Percentiles rank a stretch among this genome's conserved stretches.
These are phyloP conservation scores for Arthroderma uncinatum DNA, from an alignment of 2,329 filamentous ascomycete genomes.

Conservation along the genomic window DNA sequence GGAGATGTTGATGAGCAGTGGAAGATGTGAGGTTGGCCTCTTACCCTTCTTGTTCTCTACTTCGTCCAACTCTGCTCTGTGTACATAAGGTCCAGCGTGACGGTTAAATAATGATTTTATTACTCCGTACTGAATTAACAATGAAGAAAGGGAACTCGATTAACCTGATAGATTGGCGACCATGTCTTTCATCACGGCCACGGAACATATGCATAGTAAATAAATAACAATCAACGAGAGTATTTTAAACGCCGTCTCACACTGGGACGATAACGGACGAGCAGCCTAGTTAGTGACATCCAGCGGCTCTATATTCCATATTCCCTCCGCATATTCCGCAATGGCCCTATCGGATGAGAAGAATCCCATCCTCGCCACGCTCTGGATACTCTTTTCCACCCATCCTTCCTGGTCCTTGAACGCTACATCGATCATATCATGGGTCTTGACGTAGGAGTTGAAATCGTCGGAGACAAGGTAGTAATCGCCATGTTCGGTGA, in stretches of 20 bases:
- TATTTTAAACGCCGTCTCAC: too few species aligned
- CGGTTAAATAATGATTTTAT: too few species aligned
- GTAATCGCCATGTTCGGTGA: constrained; percentile 89
- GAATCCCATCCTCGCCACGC: constrained; percentile 91
- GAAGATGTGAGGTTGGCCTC: neutral
- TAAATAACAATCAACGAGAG: too few species aligned
- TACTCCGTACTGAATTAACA: too few species aligned
- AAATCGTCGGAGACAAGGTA: constrained; percentile 98
- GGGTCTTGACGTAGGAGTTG: constrained; percentile 84
- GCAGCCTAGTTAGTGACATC: constrained; percentile 16
- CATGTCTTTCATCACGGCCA: too few species aligned
- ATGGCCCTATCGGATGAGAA: constrained; percentile 93
- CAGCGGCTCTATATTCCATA: constrained; percentile 92
- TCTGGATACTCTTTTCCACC: constrained; percentile 79
- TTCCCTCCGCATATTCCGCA: constrained; percentile 90
- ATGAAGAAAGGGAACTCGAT: too few species aligned
- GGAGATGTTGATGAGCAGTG: neutral
- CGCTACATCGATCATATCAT: constrained; percentile 78
- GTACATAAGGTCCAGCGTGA: too few species aligned
- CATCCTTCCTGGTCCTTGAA: constrained; percentile 89
- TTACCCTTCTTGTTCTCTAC: too few species aligned
- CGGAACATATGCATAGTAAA: too few species aligned
- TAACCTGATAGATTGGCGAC: too few species aligned
- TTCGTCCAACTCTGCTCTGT: too few species aligned
- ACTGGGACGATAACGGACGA: too few species aligned